Conservation (phyloP, 768 basidiomycete species). For the Rhizopogon vinicolor region DNA sequence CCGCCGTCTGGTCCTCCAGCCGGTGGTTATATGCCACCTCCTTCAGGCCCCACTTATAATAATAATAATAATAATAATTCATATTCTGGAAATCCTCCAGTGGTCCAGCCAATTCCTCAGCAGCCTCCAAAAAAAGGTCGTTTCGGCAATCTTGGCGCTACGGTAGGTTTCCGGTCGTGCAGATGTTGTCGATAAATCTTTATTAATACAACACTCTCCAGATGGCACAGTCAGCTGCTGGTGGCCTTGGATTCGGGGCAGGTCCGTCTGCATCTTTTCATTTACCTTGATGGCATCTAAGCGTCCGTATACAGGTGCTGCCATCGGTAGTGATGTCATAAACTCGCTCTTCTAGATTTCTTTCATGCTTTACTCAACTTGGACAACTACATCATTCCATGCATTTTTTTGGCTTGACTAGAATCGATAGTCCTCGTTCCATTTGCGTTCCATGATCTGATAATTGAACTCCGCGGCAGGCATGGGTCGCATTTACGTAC, state of each 20-base stretch:
- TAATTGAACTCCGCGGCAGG: background rate
- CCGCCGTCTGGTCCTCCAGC: slow-evolving; percentile 4
- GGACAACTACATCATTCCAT: background rate
- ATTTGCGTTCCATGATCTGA: too few relatives aligned
- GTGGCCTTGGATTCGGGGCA: slow-evolving; percentile 46
- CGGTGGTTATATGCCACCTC: slow-evolving; percentile 9
- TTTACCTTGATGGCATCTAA: background rate
- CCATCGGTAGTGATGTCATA: slow-evolving; percentile 39
- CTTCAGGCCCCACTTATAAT: slow-evolving; percentile 11
- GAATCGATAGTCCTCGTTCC: background rate
- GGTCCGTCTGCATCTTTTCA: slow-evolving; percentile 19
- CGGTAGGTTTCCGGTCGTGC: slow-evolving; percentile 18
- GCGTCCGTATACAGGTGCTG: slow-evolving; percentile 30
- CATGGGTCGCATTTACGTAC: background rate
- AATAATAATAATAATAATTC: too few relatives aligned
- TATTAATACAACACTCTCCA: slow-evolving; percentile 1
- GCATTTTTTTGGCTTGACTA: background rate
- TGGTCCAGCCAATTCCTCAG: slow-evolving; percentile 29
- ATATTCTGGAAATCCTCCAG: slow-evolving; percentile 22
- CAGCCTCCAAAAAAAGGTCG: slow-evolving; percentile 29
- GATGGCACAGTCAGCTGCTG: slow-evolving; percentile 29
- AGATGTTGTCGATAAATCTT: background rate
- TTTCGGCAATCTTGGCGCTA: slow-evolving; percentile 35
- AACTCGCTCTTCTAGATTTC: slow-evolving; percentile 40
- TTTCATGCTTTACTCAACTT: background rate